A percentile compares a stretch with the other conserved stretches of the same genome.
These are phyloP conservation scores for Erysiphe pulchra DNA, from an alignment of 2,329 filamentous ascomycete genomes.

Conservation along the genomic window DNA sequence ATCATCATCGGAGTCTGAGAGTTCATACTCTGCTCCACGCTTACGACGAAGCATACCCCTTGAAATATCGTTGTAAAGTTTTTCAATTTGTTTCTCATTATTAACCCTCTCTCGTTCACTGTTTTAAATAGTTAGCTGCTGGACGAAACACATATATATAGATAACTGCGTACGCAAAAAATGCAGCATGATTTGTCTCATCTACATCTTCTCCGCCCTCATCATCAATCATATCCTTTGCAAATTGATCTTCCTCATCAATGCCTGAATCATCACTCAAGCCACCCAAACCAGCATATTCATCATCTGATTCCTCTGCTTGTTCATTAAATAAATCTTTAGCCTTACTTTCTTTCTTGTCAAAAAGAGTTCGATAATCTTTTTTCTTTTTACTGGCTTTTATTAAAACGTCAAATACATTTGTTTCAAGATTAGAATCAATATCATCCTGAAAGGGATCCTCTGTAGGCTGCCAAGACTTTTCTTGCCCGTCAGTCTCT, in stretches of 20 bases:
- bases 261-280: constrained; percentile 65
- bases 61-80: constrained; percentile 79
- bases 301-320: constrained; percentile 91
- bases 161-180: constrained; percentile 54
- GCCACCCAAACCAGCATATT: constrained; percentile 85
- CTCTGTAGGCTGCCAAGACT: constrained; percentile 6
- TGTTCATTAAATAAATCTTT: constrained; percentile 77
- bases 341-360: constrained; percentile 71
- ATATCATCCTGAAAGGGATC: constrained; percentile 10
- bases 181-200: constrained; percentile 57
- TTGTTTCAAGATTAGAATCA: constrained; percentile 13
- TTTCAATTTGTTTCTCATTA: constrained; percentile 72
- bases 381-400: constrained; percentile 31
- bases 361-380: constrained; percentile 28
- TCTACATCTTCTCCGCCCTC: constrained; percentile 52
- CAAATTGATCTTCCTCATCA: constrained; percentile 46
- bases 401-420: constrained; percentile 27
- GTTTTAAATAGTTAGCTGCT: constrained; percentile 2
- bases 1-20: constrained; percentile 79
- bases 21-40: constrained; percentile 52
- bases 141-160: background rate
- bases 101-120: constrained; percentile 55
- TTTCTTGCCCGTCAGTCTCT: constrained; percentile 7
- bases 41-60: constrained; percentile 70
- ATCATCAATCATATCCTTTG: constrained; percentile 80